These are phyloP conservation scores for Globisporangium okanoganense DNA, from an alignment of 352 stramenopile species.

Conservation along the genomic window DNA sequence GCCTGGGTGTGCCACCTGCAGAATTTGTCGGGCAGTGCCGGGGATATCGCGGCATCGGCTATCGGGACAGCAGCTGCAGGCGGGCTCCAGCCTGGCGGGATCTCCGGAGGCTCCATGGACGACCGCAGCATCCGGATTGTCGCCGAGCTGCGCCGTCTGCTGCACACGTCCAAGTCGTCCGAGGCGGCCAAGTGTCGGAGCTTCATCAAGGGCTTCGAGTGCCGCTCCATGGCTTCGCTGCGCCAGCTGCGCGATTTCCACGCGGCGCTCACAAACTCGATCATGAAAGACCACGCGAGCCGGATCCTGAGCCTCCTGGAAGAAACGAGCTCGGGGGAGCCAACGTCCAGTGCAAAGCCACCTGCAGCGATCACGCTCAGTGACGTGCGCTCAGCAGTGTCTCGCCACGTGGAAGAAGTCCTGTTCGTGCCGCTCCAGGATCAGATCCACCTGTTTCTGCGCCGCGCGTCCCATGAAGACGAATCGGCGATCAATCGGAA, in stretches of 20 bases:
- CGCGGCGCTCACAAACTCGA: conserved; percentile 44
- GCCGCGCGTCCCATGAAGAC: conserved; percentile 65
- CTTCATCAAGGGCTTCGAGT: conserved; percentile 63
- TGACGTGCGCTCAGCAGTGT: conserved; percentile 54
- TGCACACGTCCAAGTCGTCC: conserved; percentile 74
- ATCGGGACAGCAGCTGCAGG: conserved; percentile 32
- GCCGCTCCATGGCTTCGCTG: conserved; percentile 32
- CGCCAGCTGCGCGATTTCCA: conserved; percentile 67
- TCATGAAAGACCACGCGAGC: conserved; percentile 57
- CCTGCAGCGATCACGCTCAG: conserved; percentile 40
- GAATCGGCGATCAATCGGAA: conserved; percentile 80
- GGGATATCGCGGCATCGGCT: conserved; percentile 31
- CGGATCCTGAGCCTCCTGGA: conserved; percentile 61
- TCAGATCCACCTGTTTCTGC: conserved; percentile 50
- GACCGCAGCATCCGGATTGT: conserved; percentile 78
- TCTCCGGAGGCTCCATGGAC: conserved; percentile 36
- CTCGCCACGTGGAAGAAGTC: conserved; percentile 80
- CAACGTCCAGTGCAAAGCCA: conserved; percentile 16
- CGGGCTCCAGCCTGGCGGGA: conserved; percentile 30
- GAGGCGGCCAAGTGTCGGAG: conserved; percentile 65
- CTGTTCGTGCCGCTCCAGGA: conserved; percentile 68
- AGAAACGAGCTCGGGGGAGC: conserved; percentile 30
- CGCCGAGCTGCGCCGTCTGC: conserved; percentile 66
- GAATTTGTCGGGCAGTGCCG: conserved; percentile 47
- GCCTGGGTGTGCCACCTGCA: conserved; percentile 83